Conservation (phyloP, 768 basidiomycete genomes). For the Tulasnella sp. region DNA sequence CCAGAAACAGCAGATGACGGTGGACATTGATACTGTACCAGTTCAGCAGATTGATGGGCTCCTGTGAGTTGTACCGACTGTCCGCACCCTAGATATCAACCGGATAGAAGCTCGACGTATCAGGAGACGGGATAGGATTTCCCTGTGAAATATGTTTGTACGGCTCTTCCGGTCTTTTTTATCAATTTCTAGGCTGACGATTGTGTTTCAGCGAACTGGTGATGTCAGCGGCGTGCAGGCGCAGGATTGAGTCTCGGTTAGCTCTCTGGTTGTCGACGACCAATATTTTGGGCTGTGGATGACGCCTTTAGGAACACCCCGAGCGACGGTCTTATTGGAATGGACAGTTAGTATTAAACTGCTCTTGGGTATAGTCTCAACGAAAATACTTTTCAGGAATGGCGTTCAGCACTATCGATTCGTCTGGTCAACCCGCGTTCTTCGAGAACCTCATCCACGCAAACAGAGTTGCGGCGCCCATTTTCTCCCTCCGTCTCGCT, state of each 20-base stretch:
- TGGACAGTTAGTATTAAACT: neutral
- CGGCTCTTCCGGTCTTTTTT: neutral
- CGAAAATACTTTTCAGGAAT: slow-evolving; percentile 35
- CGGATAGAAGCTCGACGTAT: slow-evolving; percentile 39
- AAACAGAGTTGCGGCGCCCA: slow-evolving; percentile 36
- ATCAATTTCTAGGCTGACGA: neutral
- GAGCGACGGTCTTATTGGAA: slow-evolving; percentile 44
- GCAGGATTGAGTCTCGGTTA: slow-evolving; percentile 45
- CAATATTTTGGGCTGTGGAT: slow-evolving; percentile 50
- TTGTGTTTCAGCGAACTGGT: slow-evolving; percentile 42
- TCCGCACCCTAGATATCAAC: slow-evolving; percentile 21
- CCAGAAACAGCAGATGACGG: slow-evolving; percentile 42
- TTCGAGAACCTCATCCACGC: slow-evolving; percentile 53
- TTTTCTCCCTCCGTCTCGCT: slow-evolving; percentile 57
- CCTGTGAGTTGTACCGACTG: slow-evolving; percentile 2
- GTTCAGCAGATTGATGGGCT: slow-evolving; percentile 56
- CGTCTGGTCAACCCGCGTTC: slow-evolving; percentile 43
- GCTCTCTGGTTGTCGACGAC: slow-evolving; percentile 36
- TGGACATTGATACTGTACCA: slow-evolving; percentile 66
- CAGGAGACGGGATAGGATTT: slow-evolving; percentile 31
- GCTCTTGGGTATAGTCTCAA: neutral
- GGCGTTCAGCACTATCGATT: slow-evolving; percentile 52
- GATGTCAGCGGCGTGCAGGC: slow-evolving; percentile 43
- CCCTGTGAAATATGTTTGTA: slow-evolving; percentile 40
- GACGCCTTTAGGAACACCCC: slow-evolving; percentile 45